A percentile compares a stretch with the other conserved stretches of the same genome.
These are phyloP conservation scores for Suhomyces bokatorum DNA, from an alignment of 1,139 yeast genomes.

Conservation along the genomic window DNA sequence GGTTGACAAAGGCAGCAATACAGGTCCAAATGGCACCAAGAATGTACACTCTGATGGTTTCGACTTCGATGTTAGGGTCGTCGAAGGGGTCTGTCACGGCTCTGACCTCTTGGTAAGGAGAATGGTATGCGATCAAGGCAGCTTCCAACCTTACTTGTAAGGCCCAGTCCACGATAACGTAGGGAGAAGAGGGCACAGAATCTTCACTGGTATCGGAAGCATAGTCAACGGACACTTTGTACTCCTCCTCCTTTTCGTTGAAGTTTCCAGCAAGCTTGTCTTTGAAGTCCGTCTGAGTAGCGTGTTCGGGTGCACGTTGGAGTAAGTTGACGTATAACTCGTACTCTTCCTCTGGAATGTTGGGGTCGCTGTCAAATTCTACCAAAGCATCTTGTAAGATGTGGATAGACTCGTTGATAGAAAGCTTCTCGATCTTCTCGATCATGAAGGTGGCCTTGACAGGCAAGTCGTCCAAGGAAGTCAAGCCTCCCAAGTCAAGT, in stretches of 20 bases:
- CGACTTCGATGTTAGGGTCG: constrained; percentile 49
- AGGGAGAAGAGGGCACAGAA: constrained; percentile 7
- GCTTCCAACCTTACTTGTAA: constrained; percentile 22
- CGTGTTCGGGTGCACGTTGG: too few relatives aligned
- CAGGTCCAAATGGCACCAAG: constrained; percentile 58
- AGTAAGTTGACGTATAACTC: constrained; percentile 13
- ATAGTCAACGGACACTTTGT: constrained; percentile 12
- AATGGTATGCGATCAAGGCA: constrained; percentile 47
- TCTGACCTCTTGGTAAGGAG: constrained; percentile 68
- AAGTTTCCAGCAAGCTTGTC: neutral
- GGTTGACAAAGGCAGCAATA: constrained; percentile 57
- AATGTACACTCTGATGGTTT: constrained; percentile 58
- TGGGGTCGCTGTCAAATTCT: constrained; percentile 25
- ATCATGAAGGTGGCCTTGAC: constrained; percentile 29
- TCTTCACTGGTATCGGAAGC: constrained; percentile 21
- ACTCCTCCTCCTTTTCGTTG: constrained; percentile 10
- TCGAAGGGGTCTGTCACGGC: constrained; percentile 56
- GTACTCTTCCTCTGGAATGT: constrained; percentile 19
- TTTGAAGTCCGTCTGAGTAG: neutral
- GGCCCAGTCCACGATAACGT: constrained; percentile 17
- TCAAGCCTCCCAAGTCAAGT: constrained; percentile 27
- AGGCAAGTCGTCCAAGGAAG: constrained; percentile 29
- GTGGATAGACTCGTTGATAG: constrained; percentile 24
- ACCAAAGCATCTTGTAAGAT: constrained; percentile 20
- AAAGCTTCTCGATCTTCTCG: constrained; percentile 28